phyloP scores from a whole-genome alignment of 768 basidiomycete species.

The Filobasidium wieringae region DNA sequence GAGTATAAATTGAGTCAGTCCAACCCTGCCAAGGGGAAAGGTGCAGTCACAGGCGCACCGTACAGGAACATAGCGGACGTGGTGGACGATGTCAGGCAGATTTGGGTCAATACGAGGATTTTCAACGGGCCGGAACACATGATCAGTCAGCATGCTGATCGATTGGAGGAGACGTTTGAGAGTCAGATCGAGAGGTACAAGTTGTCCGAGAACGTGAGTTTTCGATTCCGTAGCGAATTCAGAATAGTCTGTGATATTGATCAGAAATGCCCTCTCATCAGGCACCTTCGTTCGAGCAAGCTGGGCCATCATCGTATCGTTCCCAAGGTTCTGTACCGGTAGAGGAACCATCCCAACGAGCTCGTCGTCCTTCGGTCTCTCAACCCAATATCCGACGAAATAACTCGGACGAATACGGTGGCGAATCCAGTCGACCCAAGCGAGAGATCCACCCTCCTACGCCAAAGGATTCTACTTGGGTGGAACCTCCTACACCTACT shows the following conservation, averaged over 20 bases:
- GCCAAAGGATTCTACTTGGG: conserved; percentile 77
- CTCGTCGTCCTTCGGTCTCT: conserved; percentile 65
- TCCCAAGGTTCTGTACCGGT: background rate
- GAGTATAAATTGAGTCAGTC: conserved; percentile 74
- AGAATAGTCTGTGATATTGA: background rate
- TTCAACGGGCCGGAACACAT: conserved; percentile 91
- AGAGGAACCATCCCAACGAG: background rate
- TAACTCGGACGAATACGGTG: conserved; percentile 37
- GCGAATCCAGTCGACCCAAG: conserved; percentile 58
- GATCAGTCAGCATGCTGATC: conserved; percentile 65
- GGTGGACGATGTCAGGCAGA: conserved; percentile 66
- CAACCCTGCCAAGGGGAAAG: conserved; percentile 47
- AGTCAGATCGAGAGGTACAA: conserved; percentile 79
- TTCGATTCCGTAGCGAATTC: background rate
- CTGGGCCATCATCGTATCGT: conserved; percentile 2
- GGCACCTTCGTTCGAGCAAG: background rate
- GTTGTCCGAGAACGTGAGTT: conserved; percentile 52
- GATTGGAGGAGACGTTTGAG: conserved; percentile 72
- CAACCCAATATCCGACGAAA: conserved; percentile 60
- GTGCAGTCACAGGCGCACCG: conserved; percentile 24
- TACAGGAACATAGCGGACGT: conserved; percentile 72
- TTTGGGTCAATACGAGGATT: conserved; percentile 73
- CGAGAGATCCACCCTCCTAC: conserved; percentile 95
- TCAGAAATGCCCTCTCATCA: background rate
- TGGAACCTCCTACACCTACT: conserved; percentile 57